Base-by-base conservation (phyloP, 345 rosid species). In the Gossypium bickii region DNA sequence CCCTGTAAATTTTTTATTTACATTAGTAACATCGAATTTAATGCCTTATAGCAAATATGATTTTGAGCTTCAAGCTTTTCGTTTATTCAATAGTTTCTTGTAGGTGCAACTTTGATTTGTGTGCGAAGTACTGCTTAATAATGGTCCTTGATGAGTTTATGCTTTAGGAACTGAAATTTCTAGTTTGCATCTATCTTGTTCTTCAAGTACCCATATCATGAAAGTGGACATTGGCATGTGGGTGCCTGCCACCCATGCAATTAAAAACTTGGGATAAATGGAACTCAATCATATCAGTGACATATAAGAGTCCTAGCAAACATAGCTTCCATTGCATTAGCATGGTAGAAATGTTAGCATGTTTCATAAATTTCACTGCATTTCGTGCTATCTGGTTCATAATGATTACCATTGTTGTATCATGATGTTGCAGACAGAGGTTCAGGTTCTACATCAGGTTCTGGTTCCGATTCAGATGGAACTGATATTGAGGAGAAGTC, bases 381-480 rank as follows among this genome's bases (percentile, higher is more conserved):
- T 47, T 25, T n/a, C n/a, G n/a, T 65, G 48, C 53, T 41, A 16
- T 47, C 67, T 62, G 44, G 16, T 48, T 24, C 44, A 25, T 48
- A n/a, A 38, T 55, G 45, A 20, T 69, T 29, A 9, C 1, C 41
- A 34, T 38, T 69, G 51, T 76, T 67, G 56, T 8, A 17, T 74
- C 45, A 15, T 76, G 15, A 22, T 66, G 48, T 69, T 78, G 83
- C 81, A 84, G 89, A 82, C 52, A 56, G 82, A 71, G 84, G 45
- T 24, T 72, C 79, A 18, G 87, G 34, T 16, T 79, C 79, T 9
- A 81, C 29, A 67, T 80, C 84, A 0, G 82, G 67, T 61, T 76
- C 81, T 3, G 86, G 48, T 76, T 88, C 91, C 0, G 93, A 89
- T 71, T 86, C 93, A 1, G 98, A 92, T 76, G 86, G 9, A 58